Evolutionary conservation across 2,329 filamentous ascomycete genomes (phyloP).

Genomic region (Alternaria sp.): DNA sequence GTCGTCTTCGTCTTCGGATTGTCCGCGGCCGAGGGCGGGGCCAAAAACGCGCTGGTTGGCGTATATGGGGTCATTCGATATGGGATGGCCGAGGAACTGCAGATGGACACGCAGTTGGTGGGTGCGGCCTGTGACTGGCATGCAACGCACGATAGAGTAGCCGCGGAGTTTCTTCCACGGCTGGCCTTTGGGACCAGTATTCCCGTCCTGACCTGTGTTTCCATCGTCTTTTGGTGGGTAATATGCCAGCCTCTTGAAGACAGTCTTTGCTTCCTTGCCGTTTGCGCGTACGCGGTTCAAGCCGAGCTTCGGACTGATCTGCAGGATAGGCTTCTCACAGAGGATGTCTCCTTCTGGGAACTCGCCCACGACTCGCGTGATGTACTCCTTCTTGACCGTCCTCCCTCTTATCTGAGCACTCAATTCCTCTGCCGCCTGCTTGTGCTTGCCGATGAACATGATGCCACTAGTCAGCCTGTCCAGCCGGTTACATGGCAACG

Average conservation of each 20-base stretch:
- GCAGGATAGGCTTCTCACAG: slow-evolving; percentile 91
- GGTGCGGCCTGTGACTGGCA: slow-evolving; percentile 91
- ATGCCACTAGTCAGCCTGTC: slow-evolving; percentile 94
- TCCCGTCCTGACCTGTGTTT: slow-evolving; percentile 18
- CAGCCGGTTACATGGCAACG: slow-evolving; percentile 85
- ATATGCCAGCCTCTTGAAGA: slow-evolving; percentile 93
- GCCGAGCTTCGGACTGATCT: slow-evolving; percentile 93
- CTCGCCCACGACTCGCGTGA: slow-evolving; percentile 87
- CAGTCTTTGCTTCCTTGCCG: slow-evolving; percentile 86
- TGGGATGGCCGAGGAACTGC: slow-evolving; percentile 92
- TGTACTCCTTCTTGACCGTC: slow-evolving; percentile 92
- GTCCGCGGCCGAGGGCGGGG: slow-evolving; percentile 73
- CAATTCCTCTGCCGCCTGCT: slow-evolving; percentile 78
- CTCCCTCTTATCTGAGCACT: slow-evolving; percentile 78
- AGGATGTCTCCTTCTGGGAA: slow-evolving; percentile 92
- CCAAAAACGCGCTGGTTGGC: slow-evolving; percentile 94
- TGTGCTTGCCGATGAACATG: slow-evolving; percentile 95
- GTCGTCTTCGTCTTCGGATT: slow-evolving; percentile 76
- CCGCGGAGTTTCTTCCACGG: slow-evolving; percentile 69
- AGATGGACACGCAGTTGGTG: slow-evolving; percentile 95
- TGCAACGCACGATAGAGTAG: slow-evolving; percentile 93
- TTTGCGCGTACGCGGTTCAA: slow-evolving; percentile 93
- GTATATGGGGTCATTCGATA: slow-evolving; percentile 97
- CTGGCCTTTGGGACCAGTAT: slow-evolving; percentile 45
- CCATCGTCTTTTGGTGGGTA: slow-evolving; percentile 67